Percentiles rank a stretch among this genome's conserved stretches.
Conservation (phyloP, 2,329 filamentous ascomycete species). For the Diaporthe sp. region DNA sequence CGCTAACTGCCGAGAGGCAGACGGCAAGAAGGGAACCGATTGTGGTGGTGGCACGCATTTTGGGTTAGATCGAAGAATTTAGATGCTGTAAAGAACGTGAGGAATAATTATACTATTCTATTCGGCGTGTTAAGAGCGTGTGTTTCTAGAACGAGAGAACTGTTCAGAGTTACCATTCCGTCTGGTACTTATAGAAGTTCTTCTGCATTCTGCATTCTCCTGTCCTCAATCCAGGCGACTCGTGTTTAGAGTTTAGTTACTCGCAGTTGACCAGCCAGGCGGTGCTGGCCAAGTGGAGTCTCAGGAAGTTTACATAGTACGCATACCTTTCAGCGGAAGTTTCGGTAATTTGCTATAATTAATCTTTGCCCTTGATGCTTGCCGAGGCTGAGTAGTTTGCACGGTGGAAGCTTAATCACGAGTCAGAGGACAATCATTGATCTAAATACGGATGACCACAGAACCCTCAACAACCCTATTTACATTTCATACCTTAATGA, state of each 20-base stretch:
- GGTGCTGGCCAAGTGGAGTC: background rate
- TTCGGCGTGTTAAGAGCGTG: background rate
- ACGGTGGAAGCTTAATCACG: background rate
- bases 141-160: background rate
- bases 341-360: slow-evolving; percentile 11
- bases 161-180: accelerated
- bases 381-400: slow-evolving; percentile 1
- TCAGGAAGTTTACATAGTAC: background rate
- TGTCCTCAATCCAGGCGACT: background rate
- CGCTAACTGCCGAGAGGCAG: background rate
- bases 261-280: background rate
- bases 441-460: background rate
- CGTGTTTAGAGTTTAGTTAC: slow-evolving; percentile 19
- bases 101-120: background rate
- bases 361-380: slow-evolving; percentile 10
- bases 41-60: slow-evolving; percentile 1
- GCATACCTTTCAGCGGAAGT: background rate
- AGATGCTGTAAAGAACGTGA: no score
- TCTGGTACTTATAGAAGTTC: background rate
- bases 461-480: background rate
- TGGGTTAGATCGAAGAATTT: background rate
- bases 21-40: background rate
- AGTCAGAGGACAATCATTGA: background rate
- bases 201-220: background rate
- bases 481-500: background rate